Percentiles rank a stretch among this genome's conserved stretches.
Evolutionary conservation across 1,284 basidiomycete genomes (phyloP).

Genomic region (Anthracocystis setariae): DNA sequence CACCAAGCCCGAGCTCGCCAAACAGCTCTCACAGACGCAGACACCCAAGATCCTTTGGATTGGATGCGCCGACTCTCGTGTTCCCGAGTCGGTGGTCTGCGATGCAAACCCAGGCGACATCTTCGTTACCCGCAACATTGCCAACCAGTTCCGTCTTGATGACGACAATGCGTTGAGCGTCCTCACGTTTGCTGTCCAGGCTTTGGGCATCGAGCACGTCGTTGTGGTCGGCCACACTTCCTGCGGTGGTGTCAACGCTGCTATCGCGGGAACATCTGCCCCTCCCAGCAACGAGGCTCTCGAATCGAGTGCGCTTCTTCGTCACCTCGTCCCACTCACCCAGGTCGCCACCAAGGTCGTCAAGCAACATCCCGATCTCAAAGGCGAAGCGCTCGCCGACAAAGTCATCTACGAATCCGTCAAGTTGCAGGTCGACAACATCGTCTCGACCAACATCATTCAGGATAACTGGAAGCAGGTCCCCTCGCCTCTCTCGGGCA

Average conservation of each 20-base stretch:
- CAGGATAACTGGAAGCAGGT: conserved; percentile 78
- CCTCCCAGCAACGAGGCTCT: conserved; percentile 34
- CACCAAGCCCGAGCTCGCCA: conserved; percentile 75
- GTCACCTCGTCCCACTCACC: conserved; percentile 62
- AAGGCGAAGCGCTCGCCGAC: conserved; percentile 28
- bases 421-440: conserved; percentile 77
- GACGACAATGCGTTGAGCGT: conserved; percentile 83
- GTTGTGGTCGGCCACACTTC: conserved; percentile 72
- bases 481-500: conserved; percentile 66
- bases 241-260: conserved; percentile 69
- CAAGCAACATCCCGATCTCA: conserved; percentile 29
- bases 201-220: conserved; percentile 84
- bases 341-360: conserved; percentile 52
- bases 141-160: conserved; percentile 74
- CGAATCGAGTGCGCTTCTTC: conserved; percentile 45
- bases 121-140: conserved; percentile 68
- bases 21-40: conserved; percentile 75
- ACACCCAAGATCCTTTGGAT: conserved; percentile 80
- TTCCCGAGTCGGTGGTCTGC: conserved; percentile 70
- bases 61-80: conserved; percentile 68
- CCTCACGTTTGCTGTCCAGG: conserved; percentile 81
- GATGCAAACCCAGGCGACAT: conserved; percentile 64
- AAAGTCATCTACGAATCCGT: conserved; percentile 71
- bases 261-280: conserved; percentile 55
- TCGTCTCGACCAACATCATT: conserved; percentile 76